A percentile compares a stretch with the other conserved stretches of the same genome.
phyloP scores from a whole-genome alignment of 352 stramenopile genomes.

The Globisporangium cylindrosporum region DNA sequence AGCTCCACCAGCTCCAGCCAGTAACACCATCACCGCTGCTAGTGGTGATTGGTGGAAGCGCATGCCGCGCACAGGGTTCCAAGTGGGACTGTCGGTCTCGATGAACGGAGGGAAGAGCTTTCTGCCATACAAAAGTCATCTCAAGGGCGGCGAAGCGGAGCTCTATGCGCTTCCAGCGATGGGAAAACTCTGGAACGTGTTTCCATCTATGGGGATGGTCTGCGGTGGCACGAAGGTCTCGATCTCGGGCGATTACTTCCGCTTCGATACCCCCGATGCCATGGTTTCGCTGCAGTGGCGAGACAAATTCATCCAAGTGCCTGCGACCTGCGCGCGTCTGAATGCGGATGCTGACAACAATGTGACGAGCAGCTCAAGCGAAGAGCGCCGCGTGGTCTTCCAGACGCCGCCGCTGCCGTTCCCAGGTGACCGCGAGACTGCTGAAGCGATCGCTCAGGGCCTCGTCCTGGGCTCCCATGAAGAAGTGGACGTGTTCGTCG shows the following conservation, averaged over 20 bases:
- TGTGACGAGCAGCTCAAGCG: slow-evolving; percentile 11
- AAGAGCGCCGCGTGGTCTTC: slow-evolving; percentile 44
- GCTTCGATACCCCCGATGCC: slow-evolving; percentile 58
- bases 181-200: slow-evolving; percentile 33
- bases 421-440: slow-evolving; percentile 19
- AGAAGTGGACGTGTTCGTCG: slow-evolving; percentile 51
- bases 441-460: slow-evolving; percentile 24
- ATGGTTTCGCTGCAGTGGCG: slow-evolving; percentile 45
- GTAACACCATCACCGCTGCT: background rate
- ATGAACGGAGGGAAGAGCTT: slow-evolving; percentile 46
- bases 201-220: slow-evolving; percentile 35
- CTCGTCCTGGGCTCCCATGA: slow-evolving; percentile 29
- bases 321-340: slow-evolving; percentile 28
- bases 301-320: slow-evolving; percentile 30
- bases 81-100: slow-evolving; percentile 35
- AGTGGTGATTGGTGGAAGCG: slow-evolving; percentile 34
- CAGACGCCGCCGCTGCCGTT: slow-evolving; percentile 40
- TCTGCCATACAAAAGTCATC: slow-evolving; percentile 19
- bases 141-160: slow-evolving; percentile 12
- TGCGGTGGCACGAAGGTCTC: slow-evolving; percentile 48
- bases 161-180: slow-evolving; percentile 30
- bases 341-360: background rate
- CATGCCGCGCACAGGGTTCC: slow-evolving; percentile 29
- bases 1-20: background rate
- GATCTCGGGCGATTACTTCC: slow-evolving; percentile 46